These are phyloP conservation scores for Sugiyamaella neomexicana DNA, from an alignment of 1,139 yeast genomes.

Conservation along the genomic window DNA sequence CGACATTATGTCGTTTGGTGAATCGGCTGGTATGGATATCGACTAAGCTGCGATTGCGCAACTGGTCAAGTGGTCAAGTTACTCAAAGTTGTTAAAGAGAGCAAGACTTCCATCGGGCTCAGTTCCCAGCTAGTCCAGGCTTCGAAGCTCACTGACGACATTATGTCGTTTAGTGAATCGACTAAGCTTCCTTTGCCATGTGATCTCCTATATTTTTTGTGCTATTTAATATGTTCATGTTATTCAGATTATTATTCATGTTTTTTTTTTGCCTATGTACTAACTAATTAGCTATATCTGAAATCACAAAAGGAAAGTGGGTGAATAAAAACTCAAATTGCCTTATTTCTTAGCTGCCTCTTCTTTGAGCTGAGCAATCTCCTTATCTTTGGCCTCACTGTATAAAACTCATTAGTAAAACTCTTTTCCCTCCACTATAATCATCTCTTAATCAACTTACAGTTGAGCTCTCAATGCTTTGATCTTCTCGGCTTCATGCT, in stretches of 20 bases:
- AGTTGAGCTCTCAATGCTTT: constrained; percentile 46
- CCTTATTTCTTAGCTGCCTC: constrained; percentile 27
- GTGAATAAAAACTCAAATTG: too few species aligned
- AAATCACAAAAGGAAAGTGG: too few species aligned
- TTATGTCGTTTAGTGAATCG: constrained; percentile 12
- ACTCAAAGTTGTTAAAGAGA: constrained; percentile 28
- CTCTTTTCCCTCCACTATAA: neutral
- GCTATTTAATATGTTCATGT: constrained; percentile 5
- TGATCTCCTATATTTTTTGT: too few species aligned
- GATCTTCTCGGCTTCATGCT: constrained; percentile 63
- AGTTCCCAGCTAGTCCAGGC: constrained; percentile 37
- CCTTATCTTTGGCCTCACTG: constrained; percentile 33
- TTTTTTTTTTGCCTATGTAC: neutral
- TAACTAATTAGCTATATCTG: neutral
- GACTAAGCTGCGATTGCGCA: too few species aligned
- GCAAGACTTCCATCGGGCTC: constrained; percentile 30
- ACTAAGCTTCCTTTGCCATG: too few species aligned
- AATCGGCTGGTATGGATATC: constrained; percentile 19
- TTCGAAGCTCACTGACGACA: constrained; percentile 26
- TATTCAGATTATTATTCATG: neutral
- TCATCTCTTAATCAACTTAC: constrained; percentile 17
- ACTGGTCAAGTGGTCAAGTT: constrained; percentile 33
- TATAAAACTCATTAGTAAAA: neutral
- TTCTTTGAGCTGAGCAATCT: constrained; percentile 41
- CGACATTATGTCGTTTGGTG: constrained; percentile 17